phyloP scores from a whole-genome alignment of 2,329 filamentous ascomycete species.

The Fusarium torulosum region DNA sequence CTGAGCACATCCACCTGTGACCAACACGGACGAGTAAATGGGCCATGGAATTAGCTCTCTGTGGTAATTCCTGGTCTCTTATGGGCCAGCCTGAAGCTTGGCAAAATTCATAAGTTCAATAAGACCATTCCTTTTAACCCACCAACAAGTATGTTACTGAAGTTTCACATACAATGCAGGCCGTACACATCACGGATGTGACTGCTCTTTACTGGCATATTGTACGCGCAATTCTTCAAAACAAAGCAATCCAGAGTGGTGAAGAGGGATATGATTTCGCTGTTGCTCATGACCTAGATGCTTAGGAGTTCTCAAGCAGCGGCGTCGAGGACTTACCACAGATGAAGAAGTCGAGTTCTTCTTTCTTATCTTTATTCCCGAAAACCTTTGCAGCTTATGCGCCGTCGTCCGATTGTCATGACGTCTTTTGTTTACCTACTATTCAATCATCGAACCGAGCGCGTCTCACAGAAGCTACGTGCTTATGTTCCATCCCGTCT shows the following conservation, averaged over 20 bases:
- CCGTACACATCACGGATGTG: not conserved
- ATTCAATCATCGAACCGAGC: too few relatives aligned
- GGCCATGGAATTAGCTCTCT: slow-evolving; percentile 1
- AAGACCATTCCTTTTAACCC: not conserved
- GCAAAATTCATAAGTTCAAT: not conserved
- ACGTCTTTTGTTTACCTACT: too few relatives aligned
- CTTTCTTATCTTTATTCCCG: not conserved
- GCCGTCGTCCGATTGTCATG: too few relatives aligned
- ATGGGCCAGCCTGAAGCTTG: not conserved
- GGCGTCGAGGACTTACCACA: not conserved
- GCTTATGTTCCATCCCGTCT: too few relatives aligned
- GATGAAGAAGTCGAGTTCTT: not conserved
- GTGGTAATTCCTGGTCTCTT: not conserved
- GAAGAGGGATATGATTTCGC: not conserved
- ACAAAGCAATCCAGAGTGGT: not conserved
- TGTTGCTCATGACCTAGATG: not conserved
- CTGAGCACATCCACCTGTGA: not conserved
- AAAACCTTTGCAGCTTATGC: not conserved
- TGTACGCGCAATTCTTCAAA: not conserved
- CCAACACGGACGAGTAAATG: not conserved
- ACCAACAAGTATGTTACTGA: not conserved
- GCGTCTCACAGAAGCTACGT: too few relatives aligned
- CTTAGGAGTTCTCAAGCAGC: not conserved
- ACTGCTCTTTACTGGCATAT: not conserved
- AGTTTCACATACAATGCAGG: not conserved